Conservation (phyloP, 2,329 filamentous ascomycete genomes). For the Fusarium hostae region DNA sequence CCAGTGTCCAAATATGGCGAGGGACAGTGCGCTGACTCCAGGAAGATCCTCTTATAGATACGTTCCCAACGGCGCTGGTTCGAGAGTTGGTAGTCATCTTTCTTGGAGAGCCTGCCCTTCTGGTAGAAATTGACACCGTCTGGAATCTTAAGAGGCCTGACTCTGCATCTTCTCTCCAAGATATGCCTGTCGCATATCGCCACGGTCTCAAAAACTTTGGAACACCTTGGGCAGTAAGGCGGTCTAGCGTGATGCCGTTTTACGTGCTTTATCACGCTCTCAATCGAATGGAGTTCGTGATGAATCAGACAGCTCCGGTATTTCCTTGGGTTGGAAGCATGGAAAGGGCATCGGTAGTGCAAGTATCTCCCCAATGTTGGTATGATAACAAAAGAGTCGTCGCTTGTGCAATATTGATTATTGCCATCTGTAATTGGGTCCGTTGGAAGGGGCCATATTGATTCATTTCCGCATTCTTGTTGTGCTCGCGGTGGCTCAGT, state of each 20-base stretch:
- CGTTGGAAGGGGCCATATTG: not conserved
- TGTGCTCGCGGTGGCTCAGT: fast-evolving
- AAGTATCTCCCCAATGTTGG: fast-evolving
- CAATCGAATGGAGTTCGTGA: fast-evolving
- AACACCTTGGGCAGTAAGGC: not conserved
- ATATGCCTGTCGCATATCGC: not conserved
- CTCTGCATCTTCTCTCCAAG: not conserved
- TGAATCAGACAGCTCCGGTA: fast-evolving
- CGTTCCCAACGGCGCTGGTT: not conserved
- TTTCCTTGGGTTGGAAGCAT: fast-evolving
- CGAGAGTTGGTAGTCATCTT: not conserved
- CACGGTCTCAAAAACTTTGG: not conserved
- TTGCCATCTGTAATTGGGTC: fast-evolving
- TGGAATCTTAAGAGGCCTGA: not conserved
- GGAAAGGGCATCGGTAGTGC: fast-evolving
- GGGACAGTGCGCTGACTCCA: not conserved
- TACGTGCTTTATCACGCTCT: fast-evolving
- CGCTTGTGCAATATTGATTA: no score
- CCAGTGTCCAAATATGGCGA: not conserved
- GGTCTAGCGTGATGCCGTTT: fast-evolving
- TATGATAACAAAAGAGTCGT: not conserved
- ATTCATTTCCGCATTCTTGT: no score
- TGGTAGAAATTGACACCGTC: not conserved
- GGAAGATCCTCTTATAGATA: fast-evolving
- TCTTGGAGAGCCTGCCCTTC: fast-evolving